phyloP scores from a whole-genome alignment of 2,329 filamentous ascomycete species.

The Pleochaeta shiraiana region DNA sequence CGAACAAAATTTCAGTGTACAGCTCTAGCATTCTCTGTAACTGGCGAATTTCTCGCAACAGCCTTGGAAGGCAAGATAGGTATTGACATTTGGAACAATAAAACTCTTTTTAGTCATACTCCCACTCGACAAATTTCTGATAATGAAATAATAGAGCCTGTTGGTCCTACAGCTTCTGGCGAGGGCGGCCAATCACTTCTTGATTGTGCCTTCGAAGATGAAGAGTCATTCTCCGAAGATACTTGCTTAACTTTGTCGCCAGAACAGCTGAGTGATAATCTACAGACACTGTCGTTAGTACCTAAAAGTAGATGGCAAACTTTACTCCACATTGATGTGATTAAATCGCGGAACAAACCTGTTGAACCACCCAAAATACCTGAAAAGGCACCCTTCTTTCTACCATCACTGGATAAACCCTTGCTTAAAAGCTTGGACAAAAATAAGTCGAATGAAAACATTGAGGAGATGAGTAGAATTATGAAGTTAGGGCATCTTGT shows the following conservation, averaged over 20 bases:
- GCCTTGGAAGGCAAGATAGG: slow-evolving; percentile 64
- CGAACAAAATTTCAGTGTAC: slow-evolving; percentile 58
- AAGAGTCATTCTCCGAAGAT: slow-evolving; percentile 28
- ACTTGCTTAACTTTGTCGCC: slow-evolving; percentile 32
- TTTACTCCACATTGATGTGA: slow-evolving; percentile 73
- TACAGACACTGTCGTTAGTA: slow-evolving; percentile 75
- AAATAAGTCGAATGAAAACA: slow-evolving; percentile 17
- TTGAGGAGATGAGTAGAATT: slow-evolving; percentile 40
- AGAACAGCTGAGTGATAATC: slow-evolving; percentile 61
- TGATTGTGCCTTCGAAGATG: slow-evolving; percentile 49
- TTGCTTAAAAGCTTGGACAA: slow-evolving; percentile 12
- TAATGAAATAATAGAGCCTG: slow-evolving; percentile 41
- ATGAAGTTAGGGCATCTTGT: slow-evolving; percentile 39
- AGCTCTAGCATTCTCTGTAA: slow-evolving; percentile 67
- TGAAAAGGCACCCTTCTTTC: slow-evolving; percentile 89
- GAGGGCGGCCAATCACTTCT: slow-evolving; percentile 58
- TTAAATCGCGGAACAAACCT: slow-evolving; percentile 81
- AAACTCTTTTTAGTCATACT: slow-evolving; percentile 71
- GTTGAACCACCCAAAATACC: slow-evolving; percentile 78
- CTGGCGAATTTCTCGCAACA: slow-evolving; percentile 87
- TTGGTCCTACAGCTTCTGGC: slow-evolving; percentile 55
- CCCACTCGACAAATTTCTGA: slow-evolving; percentile 71
- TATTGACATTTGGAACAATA: slow-evolving; percentile 93
- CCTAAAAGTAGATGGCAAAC: slow-evolving; percentile 91
- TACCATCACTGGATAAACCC: slow-evolving; percentile 39